phyloP scores from a whole-genome alignment of 768 basidiomycete species.

The Boletus subparvulus region DNA sequence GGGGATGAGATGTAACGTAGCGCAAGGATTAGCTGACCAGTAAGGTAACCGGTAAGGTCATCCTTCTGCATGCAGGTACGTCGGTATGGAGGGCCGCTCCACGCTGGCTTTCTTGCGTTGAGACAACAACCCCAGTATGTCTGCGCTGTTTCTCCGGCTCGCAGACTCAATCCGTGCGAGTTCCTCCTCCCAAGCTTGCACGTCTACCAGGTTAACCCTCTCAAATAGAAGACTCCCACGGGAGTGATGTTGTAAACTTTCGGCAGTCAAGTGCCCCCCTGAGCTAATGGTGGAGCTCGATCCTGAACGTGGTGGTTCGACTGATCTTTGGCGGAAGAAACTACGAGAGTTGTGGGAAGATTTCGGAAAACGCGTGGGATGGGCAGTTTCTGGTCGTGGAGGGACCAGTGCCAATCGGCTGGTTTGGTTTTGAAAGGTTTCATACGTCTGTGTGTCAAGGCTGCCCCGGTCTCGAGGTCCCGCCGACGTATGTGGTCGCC shows the following conservation, averaged over 20 bases:
- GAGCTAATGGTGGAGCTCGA: conserved; percentile 38
- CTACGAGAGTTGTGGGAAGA: conserved; percentile 8
- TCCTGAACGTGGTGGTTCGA: conserved; percentile 31
- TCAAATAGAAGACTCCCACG: conserved; percentile 22
- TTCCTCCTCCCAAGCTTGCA: conserved; percentile 79
- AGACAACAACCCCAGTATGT: conserved; percentile 36
- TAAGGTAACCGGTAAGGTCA: conserved; percentile 4
- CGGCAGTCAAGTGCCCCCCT: conserved; percentile 44
- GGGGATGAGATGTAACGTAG: conserved; percentile 10
- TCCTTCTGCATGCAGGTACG: conserved; percentile 23
- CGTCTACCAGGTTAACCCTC: conserved; percentile 36
- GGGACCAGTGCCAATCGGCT: conserved; percentile 13
- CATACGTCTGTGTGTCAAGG: conserved; percentile 17
- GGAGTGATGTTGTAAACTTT: conserved; percentile 16
- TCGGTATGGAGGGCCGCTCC: conserved; percentile 22
- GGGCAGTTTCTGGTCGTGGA: conserved; percentile 31
- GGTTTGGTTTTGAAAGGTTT: conserved; percentile 13
- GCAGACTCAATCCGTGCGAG: conserved; percentile 65
- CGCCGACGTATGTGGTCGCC: conserved; percentile 74
- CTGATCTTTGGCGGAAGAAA: conserved; percentile 23
- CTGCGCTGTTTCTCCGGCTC: conserved; percentile 47
- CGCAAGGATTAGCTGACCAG: background rate
- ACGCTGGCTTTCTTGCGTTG: conserved; percentile 28
- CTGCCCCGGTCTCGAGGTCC: conserved; percentile 58
- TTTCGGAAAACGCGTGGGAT: conserved; percentile 16